Percentiles rank a stretch among this genome's conserved stretches.
phyloP scores from a whole-genome alignment of 805 yeast species.

The Candida ponderosae region DNA sequence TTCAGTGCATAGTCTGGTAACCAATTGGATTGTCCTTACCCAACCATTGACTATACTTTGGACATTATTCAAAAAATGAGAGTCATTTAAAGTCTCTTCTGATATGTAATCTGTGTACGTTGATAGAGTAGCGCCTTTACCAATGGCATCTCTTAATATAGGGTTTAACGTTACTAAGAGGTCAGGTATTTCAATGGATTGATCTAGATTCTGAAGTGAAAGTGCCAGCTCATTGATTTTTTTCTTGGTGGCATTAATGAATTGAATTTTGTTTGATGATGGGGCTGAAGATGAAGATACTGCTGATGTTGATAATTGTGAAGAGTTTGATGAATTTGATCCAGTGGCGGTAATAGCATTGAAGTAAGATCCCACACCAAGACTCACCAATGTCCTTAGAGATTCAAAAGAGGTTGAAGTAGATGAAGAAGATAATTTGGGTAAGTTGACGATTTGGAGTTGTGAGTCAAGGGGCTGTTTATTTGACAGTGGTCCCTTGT shows the following conservation, averaged over 20 bases:
- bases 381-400: slow-evolving; percentile 48
- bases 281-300: slow-evolving; percentile 4
- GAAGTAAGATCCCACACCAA: slow-evolving; percentile 66
- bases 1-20: slow-evolving; percentile 39
- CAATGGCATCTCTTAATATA: slow-evolving; percentile 32
- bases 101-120: slow-evolving; percentile 23
- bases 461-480: slow-evolving; percentile 22
- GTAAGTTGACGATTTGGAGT: slow-evolving; percentile 26
- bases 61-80: slow-evolving; percentile 55
- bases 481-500: slow-evolving; percentile 23
- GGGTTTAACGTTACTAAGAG: slow-evolving; percentile 46
- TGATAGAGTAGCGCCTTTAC: slow-evolving; percentile 21
- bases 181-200: slow-evolving; percentile 62
- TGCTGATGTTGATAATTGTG: slow-evolving; percentile 2
- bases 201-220: slow-evolving; percentile 61
- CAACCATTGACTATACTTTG: slow-evolving; percentile 67
- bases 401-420: slow-evolving; percentile 30
- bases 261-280: slow-evolving; percentile 17
- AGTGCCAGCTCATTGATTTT: slow-evolving; percentile 61
- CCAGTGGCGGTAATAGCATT: slow-evolving; percentile 33
- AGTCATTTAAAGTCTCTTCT: slow-evolving; percentile 35
- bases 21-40: slow-evolving; percentile 54
- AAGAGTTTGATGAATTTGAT: too few relatives aligned
- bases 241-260: slow-evolving; percentile 42
- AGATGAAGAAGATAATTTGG: slow-evolving; percentile 9